Base-by-base conservation (phyloP, 768 basidiomycete genomes). In the Vishniacozyma victoriae region DNA sequence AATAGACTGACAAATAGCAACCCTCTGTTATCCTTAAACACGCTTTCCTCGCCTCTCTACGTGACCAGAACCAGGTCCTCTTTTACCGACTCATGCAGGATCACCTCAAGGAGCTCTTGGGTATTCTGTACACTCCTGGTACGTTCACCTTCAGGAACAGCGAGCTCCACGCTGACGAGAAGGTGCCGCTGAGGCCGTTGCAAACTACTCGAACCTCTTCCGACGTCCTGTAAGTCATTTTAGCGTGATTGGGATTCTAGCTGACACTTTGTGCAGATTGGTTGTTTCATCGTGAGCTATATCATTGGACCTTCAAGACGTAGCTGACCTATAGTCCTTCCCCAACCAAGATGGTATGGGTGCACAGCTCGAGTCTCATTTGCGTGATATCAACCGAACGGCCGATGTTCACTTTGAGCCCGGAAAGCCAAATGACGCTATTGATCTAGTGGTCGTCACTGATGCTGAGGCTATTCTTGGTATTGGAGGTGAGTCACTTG, bases 381-480 rank as follows among this genome's bases (percentile, higher is more conserved):
- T 71, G 12, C 41, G 50, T 24, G 67, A 69, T 24, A 53, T 71
- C 47, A 68, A 64, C 54, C 44, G 67, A n/a, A 68, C 67, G 16
- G 67, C 67, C 35, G 69, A 71, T 46, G 54, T 69, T 41, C 59
- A 62, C 2, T 62, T 60, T 18, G 54, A 64, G 24, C 37, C 51
- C n/a, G 53, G 57, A 35, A 61, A 62, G 25, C 55, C 64, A 22
- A 58, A 59, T 48, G 63, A 62, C 23, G 60, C 64, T 50, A 80
- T 91, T 46, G 84, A 90, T 52, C 75, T 91, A 19, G 77, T 92
- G 42, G 86, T 91, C 20, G 83, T 84, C 46, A 85, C 86, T 0
- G 89, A 92, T 65, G 80, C 83, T 3, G 87, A 89, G 59, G 85
- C 86, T 0, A 90, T 91, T 50, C 74, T 92, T 9, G 89, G 89